Evolutionary conservation across 306 rosid species (phyloP).

Genomic region (Trichosanthes truncata): DNA sequence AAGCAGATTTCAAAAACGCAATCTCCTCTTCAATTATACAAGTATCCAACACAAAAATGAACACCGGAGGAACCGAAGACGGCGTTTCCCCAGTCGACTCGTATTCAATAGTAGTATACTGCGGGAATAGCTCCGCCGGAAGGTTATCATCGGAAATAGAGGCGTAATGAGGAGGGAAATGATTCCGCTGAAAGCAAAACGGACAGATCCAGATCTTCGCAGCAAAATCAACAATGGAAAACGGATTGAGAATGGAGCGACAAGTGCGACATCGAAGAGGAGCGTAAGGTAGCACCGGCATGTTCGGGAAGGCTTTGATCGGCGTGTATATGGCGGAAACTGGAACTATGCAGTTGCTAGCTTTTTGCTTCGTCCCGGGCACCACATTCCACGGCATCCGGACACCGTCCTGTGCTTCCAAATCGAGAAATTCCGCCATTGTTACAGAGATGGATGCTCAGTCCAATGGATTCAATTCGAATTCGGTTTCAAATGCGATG

Average conservation of each 20-base stretch:
- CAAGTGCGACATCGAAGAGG: conserved; percentile 92
- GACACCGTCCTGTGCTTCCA: conserved; percentile 88
- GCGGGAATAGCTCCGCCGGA: conserved; percentile 93
- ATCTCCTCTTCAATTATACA: conserved; percentile 84
- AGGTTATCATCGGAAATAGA: conserved; percentile 79
- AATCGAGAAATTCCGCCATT: conserved; percentile 85
- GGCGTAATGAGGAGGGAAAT: conserved; percentile 76
- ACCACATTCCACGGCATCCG: conserved; percentile 99
- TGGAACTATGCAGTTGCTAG: conserved; percentile 59
- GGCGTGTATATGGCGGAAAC: conserved; percentile 81
- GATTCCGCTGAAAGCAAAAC: conserved; percentile 83
- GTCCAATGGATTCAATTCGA: neutral
- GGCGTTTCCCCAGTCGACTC: conserved; percentile 26
- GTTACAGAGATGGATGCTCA: neutral
- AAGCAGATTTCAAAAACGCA: conserved; percentile 49
- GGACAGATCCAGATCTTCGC: conserved; percentile 99
- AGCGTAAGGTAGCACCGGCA: conserved; percentile 65
- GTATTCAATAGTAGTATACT: conserved; percentile 84
- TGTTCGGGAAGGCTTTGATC: conserved; percentile 50
- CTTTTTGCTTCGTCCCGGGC: conserved; percentile 79
- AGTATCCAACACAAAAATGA: conserved; percentile 74
- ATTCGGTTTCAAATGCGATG: neutral
- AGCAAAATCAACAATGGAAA: conserved; percentile 81
- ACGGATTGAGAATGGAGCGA: conserved; percentile 85
- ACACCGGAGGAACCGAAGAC: conserved; percentile 41